These are phyloP conservation scores for Microdochium bolleyi DNA, from an alignment of 2,329 filamentous ascomycete genomes.

Conservation along the genomic window DNA sequence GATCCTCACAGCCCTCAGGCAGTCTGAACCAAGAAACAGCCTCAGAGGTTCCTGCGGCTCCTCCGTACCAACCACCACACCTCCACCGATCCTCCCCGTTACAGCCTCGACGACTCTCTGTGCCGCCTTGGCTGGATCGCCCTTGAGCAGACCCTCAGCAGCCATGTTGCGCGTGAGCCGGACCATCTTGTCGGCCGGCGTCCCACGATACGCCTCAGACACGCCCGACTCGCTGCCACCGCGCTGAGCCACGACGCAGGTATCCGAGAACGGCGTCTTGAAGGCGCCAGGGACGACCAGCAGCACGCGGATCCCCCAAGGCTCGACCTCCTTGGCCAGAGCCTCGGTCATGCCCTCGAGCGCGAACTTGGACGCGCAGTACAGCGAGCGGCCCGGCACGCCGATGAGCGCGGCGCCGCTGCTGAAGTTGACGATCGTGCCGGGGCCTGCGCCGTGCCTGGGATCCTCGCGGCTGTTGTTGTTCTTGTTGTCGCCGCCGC, in stretches of 20 bases:
- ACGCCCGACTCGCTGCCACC: not conserved
- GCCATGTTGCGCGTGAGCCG: not conserved
- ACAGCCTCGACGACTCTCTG: not conserved
- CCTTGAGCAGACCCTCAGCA: not conserved
- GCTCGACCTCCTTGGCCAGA: not conserved
- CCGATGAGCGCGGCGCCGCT: not conserved
- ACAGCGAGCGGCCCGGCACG: not conserved
- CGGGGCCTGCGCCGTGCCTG: not conserved
- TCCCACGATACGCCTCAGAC: not conserved
- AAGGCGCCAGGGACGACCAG: not conserved
- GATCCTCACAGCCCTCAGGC: not conserved
- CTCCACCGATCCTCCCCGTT: not conserved
- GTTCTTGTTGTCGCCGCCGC: not conserved
- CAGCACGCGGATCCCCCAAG: not conserved
- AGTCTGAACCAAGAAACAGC: not conserved
- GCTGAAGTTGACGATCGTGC: not conserved
- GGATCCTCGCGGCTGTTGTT: not conserved
- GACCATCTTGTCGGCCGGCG: not conserved
- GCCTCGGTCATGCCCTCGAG: constrained; percentile 4
- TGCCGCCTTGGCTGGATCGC: constrained; percentile 1
- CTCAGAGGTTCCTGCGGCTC: not conserved
- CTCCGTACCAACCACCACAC: not conserved
- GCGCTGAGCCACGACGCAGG: not conserved
- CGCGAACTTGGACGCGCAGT: not conserved
- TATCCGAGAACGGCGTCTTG: constrained; percentile 6